A percentile compares a stretch with the other conserved stretches of the same genome.
Conservation (phyloP, 768 basidiomycete genomes). For the Auricularia heimuer region DNA sequence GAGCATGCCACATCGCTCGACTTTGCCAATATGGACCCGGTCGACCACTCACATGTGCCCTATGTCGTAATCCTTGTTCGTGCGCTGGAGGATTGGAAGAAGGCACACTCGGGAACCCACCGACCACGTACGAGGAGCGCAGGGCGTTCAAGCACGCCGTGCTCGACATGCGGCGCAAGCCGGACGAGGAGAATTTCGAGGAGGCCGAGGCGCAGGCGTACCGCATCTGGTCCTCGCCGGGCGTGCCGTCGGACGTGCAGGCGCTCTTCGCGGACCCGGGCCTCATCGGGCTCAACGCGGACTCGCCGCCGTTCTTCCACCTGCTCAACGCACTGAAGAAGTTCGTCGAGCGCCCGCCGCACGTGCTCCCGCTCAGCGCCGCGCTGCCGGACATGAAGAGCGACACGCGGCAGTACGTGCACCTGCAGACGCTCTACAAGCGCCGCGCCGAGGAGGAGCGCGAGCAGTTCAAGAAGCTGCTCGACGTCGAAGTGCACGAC, state of each 20-base stretch:
- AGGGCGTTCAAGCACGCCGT: slow-evolving; percentile 67
- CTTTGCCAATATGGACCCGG: slow-evolving; percentile 71
- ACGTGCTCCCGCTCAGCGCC: slow-evolving; percentile 73
- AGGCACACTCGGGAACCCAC: slow-evolving; percentile 59
- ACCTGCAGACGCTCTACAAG: slow-evolving; percentile 80
- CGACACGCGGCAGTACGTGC: slow-evolving; percentile 72
- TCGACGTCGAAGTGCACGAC: slow-evolving; percentile 34
- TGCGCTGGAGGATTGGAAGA: slow-evolving; percentile 75
- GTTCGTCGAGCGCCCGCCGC: slow-evolving; percentile 45
- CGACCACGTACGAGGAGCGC: slow-evolving; percentile 49
- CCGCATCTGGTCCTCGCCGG: slow-evolving; percentile 58
- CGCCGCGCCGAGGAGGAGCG: slow-evolving; percentile 64
- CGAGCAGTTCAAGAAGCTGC: slow-evolving; percentile 28
- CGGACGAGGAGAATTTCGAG: slow-evolving; percentile 95
- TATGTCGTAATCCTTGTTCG: slow-evolving; percentile 84
- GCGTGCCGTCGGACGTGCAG: slow-evolving; percentile 57
- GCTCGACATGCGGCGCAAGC: slow-evolving; percentile 53
- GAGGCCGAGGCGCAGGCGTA: slow-evolving; percentile 87
- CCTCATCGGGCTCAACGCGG: slow-evolving; percentile 32
- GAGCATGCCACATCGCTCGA: slow-evolving; percentile 65
- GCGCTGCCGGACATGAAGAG: slow-evolving; percentile 95
- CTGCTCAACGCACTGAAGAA: slow-evolving; percentile 63
- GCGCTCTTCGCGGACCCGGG: slow-evolving; percentile 54
- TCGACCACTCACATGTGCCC: slow-evolving; percentile 84
- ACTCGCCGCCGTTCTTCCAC: slow-evolving; percentile 64